phyloP scores from a whole-genome alignment of 495 filamentous ascomycete genomes.

The Aspergillus bertholletiae region DNA sequence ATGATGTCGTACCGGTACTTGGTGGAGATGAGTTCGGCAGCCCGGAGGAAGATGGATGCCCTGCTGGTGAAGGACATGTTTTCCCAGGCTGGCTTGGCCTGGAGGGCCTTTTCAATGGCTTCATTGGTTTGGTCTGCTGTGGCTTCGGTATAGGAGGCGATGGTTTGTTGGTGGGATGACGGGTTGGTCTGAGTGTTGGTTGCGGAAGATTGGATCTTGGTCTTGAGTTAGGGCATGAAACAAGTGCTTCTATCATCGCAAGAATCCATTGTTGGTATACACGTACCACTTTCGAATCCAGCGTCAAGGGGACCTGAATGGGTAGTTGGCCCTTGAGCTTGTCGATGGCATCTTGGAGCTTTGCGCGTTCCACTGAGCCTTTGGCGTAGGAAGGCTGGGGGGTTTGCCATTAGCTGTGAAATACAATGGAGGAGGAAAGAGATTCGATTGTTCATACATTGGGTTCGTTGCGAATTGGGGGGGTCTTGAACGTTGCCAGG shows the following conservation, averaged over 20 bases:
- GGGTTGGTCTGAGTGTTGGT: background rate
- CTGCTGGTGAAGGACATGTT: constrained; percentile 78
- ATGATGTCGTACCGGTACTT: constrained; percentile 94
- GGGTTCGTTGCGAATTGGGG: constrained; percentile 84
- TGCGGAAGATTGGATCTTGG: background rate
- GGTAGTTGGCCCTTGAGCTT: background rate
- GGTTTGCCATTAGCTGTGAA: background rate
- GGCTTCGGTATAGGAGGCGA: constrained; percentile 59
- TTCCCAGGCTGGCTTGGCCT: constrained; percentile 79
- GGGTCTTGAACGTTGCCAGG: constrained; percentile 75
- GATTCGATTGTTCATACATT: constrained; percentile 67
- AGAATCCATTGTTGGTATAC: background rate
- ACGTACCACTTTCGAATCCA: background rate
- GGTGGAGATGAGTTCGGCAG: constrained; percentile 78
- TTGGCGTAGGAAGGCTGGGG: constrained; percentile 25
- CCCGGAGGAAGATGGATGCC: constrained; percentile 89
- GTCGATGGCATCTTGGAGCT: background rate
- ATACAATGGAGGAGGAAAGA: too few species aligned
- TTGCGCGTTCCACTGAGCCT: background rate
- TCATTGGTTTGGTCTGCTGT: constrained; percentile 60
- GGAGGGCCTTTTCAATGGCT: constrained; percentile 80
- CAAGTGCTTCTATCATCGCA: background rate
- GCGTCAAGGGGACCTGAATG: background rate
- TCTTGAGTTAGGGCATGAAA: background rate
- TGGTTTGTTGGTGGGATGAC: background rate